phyloP scores from a whole-genome alignment of 495 filamentous ascomycete genomes.

The Xylaria palmicola region DNA sequence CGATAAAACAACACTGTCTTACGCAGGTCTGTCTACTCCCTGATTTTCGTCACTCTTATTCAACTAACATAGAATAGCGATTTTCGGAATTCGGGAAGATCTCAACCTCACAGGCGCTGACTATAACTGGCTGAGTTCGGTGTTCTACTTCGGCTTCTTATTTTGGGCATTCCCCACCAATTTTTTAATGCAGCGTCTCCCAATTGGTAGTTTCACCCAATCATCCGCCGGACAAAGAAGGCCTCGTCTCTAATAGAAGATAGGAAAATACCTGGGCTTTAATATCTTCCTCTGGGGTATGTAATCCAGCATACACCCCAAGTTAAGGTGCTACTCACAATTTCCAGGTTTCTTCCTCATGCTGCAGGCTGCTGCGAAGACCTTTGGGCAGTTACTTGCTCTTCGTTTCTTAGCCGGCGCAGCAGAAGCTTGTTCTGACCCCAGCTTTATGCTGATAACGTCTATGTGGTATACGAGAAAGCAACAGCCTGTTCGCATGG shows the following conservation, averaged over 20 bases:
- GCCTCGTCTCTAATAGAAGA: not conserved
- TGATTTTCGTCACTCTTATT: not conserved
- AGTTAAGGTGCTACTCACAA: not conserved
- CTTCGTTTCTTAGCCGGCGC: constrained; percentile 58
- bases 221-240: constrained; percentile 21
- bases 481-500: constrained; percentile 60
- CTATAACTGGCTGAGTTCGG: constrained; percentile 58
- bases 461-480: constrained; percentile 52
- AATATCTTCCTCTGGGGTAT: constrained; percentile 64
- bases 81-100: constrained; percentile 57
- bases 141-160: constrained; percentile 64
- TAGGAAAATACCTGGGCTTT: constrained; percentile 52
- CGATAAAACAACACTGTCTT: constrained; percentile 43
- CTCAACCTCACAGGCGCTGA: constrained; percentile 50
- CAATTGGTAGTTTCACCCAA: constrained; percentile 41
- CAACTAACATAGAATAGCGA: constrained; percentile 34
- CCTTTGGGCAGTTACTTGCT: constrained; percentile 52
- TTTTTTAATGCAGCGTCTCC: constrained; percentile 57
- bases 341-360: constrained; percentile 43
- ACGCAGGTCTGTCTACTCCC: constrained; percentile 4
- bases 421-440: constrained; percentile 52
- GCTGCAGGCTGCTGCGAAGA: constrained; percentile 54
- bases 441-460: constrained; percentile 43
- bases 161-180: constrained; percentile 46
- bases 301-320: not conserved